Evolutionary conservation across 2,329 filamentous ascomycete genomes (phyloP).

Genomic region (Ceratocystiopsis brevicomis): DNA sequence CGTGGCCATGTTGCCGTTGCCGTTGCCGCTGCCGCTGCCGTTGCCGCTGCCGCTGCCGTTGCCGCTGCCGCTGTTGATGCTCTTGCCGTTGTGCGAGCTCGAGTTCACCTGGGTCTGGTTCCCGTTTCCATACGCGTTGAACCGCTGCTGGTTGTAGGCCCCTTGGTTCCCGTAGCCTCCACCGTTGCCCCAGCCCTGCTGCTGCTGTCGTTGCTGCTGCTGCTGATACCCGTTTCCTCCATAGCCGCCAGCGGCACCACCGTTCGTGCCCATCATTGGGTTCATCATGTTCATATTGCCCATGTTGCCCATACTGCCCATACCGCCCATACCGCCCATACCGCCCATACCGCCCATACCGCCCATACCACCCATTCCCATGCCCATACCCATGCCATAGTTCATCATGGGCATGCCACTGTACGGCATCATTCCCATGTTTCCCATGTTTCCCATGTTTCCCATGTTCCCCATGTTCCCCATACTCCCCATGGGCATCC

Average conservation of each 20-base stretch:
- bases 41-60: not conserved
- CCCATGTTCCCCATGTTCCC: conserved; percentile 7
- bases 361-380: conserved; percentile 5
- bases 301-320: conserved; percentile 13
- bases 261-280: conserved; percentile 20
- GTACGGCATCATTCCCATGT: conserved; percentile 14
- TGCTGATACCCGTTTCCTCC: conserved; percentile 1
- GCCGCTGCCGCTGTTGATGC: not conserved
- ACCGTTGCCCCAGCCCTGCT: conserved; percentile 5
- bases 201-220: not conserved
- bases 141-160: not conserved
- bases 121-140: too few relatives aligned
- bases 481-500: conserved; percentile 16
- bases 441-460: conserved; percentile 23
- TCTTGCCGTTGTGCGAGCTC: not conserved
- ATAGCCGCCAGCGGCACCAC: conserved; percentile 13
- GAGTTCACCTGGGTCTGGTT: too few relatives aligned
- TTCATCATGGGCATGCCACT: conserved; percentile 10
- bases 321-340: conserved; percentile 11
- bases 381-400: conserved; percentile 18
- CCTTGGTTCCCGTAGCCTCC: not conserved
- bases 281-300: conserved; percentile 13
- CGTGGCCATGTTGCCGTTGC: not conserved
- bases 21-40: too few relatives aligned
- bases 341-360: conserved; percentile 18